These are phyloP conservation scores for Daldinia concentrica DNA, from an alignment of 495 filamentous ascomycete species.

Conservation along the genomic window DNA sequence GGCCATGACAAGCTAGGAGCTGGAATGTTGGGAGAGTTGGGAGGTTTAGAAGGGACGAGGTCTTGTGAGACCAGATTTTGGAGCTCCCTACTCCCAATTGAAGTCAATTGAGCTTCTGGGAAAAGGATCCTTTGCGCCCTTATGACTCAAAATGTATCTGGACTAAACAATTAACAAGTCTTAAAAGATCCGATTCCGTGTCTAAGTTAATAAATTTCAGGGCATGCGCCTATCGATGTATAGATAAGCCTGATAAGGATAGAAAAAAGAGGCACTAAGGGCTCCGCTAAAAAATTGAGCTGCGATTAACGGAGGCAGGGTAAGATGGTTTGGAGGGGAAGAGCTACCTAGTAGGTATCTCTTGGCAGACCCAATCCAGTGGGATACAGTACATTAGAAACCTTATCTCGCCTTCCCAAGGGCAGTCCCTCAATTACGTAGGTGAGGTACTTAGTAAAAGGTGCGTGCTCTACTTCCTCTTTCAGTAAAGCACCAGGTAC, in stretches of 20 bases:
- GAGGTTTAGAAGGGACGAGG: slow-evolving; percentile 29
- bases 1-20: slow-evolving; percentile 37
- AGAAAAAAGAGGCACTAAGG: slow-evolving; percentile 31
- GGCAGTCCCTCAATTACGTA: slow-evolving; percentile 7
- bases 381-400: slow-evolving; percentile 21
- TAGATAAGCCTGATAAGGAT: slow-evolving; percentile 41
- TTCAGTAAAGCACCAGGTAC: slow-evolving; percentile 34
- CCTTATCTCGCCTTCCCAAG: not conserved
- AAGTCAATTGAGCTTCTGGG: slow-evolving; percentile 42
- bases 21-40: not conserved
- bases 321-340: slow-evolving; percentile 1
- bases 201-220: slow-evolving; percentile 37
- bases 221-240: slow-evolving; percentile 28
- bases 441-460: not conserved
- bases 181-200: slow-evolving; percentile 20
- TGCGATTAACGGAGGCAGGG: slow-evolving; percentile 38
- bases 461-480: slow-evolving; percentile 21
- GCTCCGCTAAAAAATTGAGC: slow-evolving; percentile 27
- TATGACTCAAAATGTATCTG: slow-evolving; percentile 11
- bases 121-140: slow-evolving; percentile 13
- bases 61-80: slow-evolving; percentile 35
- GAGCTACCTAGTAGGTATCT: slow-evolving; percentile 12
- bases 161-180: slow-evolving; percentile 21
- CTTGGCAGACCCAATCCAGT: slow-evolving; percentile 37
- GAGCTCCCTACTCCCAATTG: slow-evolving; percentile 43